phyloP scores from a whole-genome alignment of 2,329 filamentous ascomycete genomes.

The Sclerotinia spermophila region DNA sequence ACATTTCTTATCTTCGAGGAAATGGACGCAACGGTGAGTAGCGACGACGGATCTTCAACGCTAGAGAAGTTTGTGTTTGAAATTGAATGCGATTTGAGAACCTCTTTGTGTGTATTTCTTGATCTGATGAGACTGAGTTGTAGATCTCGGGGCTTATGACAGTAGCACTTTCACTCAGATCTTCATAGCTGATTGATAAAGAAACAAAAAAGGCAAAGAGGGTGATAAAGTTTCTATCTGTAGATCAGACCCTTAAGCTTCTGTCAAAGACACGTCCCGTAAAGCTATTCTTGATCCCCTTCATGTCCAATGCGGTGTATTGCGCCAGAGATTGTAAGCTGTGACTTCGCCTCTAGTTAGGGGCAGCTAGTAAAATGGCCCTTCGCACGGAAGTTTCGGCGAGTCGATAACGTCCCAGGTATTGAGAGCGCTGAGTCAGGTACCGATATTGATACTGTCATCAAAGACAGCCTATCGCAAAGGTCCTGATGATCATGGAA shows the following conservation, averaged over 20 bases:
- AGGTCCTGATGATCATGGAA: neutral
- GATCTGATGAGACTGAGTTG: neutral
- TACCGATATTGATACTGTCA: neutral
- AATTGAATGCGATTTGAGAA: neutral
- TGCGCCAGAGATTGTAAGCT: neutral
- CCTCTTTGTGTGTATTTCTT: neutral
- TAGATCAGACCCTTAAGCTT: neutral
- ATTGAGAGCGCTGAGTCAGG: neutral
- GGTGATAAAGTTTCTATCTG: neutral
- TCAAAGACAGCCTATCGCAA: neutral
- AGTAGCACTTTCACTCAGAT: neutral
- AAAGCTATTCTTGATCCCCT: neutral
- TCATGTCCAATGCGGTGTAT: neutral
- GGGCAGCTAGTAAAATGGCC: neutral
- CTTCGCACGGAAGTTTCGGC: neutral
- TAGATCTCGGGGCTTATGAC: neutral
- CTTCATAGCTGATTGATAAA: neutral
- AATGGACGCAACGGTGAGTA: neutral
- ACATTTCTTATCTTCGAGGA: slow-evolving; percentile 5
- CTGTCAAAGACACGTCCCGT: neutral
- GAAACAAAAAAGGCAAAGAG: neutral
- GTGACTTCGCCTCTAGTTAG: neutral
- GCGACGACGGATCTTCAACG: neutral
- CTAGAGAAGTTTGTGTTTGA: neutral
- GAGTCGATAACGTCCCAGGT: neutral